Evolutionary conservation across 306 rosid genomes (phyloP).

Genomic region (Cucumis cinereus): DNA sequence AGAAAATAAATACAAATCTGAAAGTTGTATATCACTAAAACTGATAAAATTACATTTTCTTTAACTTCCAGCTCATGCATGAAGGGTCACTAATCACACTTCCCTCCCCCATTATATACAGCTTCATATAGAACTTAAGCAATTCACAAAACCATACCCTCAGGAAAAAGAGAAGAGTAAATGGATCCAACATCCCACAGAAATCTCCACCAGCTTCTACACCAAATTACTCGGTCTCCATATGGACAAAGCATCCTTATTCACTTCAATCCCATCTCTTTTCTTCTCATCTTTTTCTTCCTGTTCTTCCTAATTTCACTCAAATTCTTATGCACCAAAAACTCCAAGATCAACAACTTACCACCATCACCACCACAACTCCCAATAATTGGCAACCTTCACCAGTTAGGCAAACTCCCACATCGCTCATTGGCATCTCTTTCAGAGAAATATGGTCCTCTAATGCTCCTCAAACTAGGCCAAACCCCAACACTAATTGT

Average conservation of each 20-base stretch:
- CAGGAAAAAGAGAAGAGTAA: neutral
- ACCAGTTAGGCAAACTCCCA: constrained; percentile 22
- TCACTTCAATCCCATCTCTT: neutral
- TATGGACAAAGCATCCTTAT: neutral
- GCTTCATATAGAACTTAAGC: neutral
- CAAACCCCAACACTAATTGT: constrained; percentile 15
- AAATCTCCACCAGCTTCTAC: neutral
- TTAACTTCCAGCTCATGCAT: too few relatives aligned
- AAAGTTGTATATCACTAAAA: too few relatives aligned
- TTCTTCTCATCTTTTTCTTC: neutral
- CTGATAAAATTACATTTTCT: too few relatives aligned
- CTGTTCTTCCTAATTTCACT: neutral
- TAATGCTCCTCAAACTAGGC: constrained; percentile 44
- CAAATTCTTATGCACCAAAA: neutral
- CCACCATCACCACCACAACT: neutral
- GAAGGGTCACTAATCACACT: too few relatives aligned
- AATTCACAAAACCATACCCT: neutral
- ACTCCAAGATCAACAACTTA: neutral
- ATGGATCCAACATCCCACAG: neutral
- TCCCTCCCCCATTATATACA: neutral
- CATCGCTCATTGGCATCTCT: constrained; percentile 20
- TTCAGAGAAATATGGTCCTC: constrained; percentile 22
- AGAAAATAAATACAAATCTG: too few relatives aligned
- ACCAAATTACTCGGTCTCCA: neutral
- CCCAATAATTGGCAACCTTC: constrained; percentile 49